phyloP scores from a whole-genome alignment of 768 basidiomycete genomes.

The Myochromella boudieri region DNA sequence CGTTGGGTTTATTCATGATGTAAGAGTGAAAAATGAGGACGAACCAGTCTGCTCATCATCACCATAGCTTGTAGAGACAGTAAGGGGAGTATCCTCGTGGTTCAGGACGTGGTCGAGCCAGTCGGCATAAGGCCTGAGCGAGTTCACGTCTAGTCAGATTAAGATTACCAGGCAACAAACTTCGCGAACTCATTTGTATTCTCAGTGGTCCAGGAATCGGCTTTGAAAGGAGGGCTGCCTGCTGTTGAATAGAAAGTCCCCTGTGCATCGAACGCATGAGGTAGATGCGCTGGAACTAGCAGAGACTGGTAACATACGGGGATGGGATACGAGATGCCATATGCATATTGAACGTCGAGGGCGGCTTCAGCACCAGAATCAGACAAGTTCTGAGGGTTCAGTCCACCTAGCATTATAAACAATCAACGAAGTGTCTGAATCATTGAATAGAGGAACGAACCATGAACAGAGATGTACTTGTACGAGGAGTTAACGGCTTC shows the following conservation, averaged over 20 bases:
- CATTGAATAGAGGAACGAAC: constrained; percentile 24
- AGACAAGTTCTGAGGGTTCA: constrained; percentile 50
- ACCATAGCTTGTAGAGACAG: constrained; percentile 68
- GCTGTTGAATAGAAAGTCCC: constrained; percentile 59
- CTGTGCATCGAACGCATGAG: constrained; percentile 21
- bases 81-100: constrained; percentile 45
- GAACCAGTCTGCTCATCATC: constrained; percentile 68
- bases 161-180: neutral
- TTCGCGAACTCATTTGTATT: constrained; percentile 37
- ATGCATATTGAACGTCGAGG: constrained; percentile 62
- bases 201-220: constrained; percentile 37
- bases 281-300: neutral
- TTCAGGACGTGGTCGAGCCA: constrained; percentile 60
- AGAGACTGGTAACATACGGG: constrained; percentile 27
- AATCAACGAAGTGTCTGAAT: constrained; percentile 11
- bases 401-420: constrained; percentile 42
- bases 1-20: too few relatives aligned
- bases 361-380: constrained; percentile 63
- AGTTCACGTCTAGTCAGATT: neutral
- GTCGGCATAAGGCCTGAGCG: constrained; percentile 28
- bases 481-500: constrained; percentile 49
- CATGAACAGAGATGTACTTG: constrained; percentile 54
- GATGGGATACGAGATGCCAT: constrained; percentile 62
- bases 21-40: too few relatives aligned
- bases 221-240: constrained; percentile 57